phyloP scores from a whole-genome alignment of 306 rosid genomes.

The Ormosia semicastrata region DNA sequence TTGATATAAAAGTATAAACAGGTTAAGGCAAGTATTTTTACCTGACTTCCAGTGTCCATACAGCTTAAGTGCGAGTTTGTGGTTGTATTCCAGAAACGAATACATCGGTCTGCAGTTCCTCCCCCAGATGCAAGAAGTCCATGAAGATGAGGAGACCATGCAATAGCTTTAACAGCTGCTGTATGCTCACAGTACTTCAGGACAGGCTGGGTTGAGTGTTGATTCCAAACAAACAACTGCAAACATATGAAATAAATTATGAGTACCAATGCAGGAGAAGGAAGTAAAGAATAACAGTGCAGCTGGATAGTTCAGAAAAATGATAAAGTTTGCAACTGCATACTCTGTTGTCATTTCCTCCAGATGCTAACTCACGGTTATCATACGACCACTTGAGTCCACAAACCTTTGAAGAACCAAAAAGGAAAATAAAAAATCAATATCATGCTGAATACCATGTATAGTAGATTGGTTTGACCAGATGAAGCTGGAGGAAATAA shows the following conservation, averaged over 20 bases:
- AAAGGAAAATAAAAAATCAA: slow-evolving; percentile 21
- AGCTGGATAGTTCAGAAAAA: slow-evolving; percentile 19
- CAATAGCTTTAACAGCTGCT: slow-evolving; percentile 99
- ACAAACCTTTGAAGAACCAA: slow-evolving; percentile 67
- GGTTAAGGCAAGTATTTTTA: slow-evolving; percentile 27
- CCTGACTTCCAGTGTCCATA: slow-evolving; percentile 99
- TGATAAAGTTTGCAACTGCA: slow-evolving; percentile 28
- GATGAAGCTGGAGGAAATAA: slow-evolving; percentile 25
- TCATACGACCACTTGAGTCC: slow-evolving; percentile 97
- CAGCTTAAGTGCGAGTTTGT: slow-evolving; percentile 91
- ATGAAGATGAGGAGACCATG: slow-evolving; percentile 99
- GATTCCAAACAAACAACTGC: slow-evolving; percentile 97
- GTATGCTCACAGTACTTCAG: slow-evolving; percentile 94
- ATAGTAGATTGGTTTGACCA: background rate
- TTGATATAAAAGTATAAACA: slow-evolving; percentile 7
- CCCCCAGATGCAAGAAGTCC: slow-evolving; percentile 99
- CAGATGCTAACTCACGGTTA: slow-evolving; percentile 97
- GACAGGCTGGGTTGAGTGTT: slow-evolving; percentile 94
- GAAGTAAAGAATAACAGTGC: slow-evolving; percentile 22
- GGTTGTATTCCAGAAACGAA: slow-evolving; percentile 97
- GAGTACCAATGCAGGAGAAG: slow-evolving; percentile 24
- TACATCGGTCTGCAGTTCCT: slow-evolving; percentile 96
- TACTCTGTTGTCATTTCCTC: slow-evolving; percentile 97
- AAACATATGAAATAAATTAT: slow-evolving; percentile 20
- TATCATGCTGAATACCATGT: background rate